Evolutionary conservation across 768 basidiomycete genomes (phyloP).

Genomic region (Rhodotorula babjevae): DNA sequence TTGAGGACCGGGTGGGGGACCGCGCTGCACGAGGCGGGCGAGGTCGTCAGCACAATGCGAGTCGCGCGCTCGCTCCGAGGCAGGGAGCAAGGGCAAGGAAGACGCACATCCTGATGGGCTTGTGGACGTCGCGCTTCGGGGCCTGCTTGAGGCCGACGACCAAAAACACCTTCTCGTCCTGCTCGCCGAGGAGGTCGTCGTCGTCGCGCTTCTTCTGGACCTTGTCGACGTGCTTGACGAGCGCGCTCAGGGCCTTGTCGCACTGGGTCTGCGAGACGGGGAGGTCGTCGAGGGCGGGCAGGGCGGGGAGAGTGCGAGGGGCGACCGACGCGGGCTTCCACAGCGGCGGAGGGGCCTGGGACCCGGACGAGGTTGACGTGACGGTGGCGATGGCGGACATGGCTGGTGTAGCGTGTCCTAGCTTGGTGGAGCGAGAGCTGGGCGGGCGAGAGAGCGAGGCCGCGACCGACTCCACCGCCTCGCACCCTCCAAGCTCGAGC

Average conservation of each 20-base stretch:
- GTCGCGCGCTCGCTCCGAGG: no score
- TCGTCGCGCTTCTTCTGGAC: constrained; percentile 63
- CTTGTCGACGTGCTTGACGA: constrained; percentile 66
- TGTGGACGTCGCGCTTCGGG: constrained; percentile 59
- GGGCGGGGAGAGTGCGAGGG: constrained; percentile 23
- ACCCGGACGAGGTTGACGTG: neutral
- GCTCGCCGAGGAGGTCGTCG: constrained; percentile 56
- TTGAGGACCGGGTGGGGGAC: constrained; percentile 77
- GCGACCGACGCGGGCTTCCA: constrained; percentile 39
- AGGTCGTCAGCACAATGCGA: neutral
- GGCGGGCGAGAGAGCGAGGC: neutral
- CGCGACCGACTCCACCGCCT: neutral
- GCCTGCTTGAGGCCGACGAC: constrained; percentile 81
- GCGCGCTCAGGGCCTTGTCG: constrained; percentile 69
- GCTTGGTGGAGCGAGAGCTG: neutral
- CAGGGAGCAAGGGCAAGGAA: no score
- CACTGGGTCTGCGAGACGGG: constrained; percentile 66
- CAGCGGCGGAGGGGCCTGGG: constrained; percentile 28
- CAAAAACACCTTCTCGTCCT: constrained; percentile 83
- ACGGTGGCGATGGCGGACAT: constrained; percentile 20
- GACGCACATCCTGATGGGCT: constrained; percentile 77
- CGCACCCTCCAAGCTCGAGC: neutral
- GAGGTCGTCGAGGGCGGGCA: constrained; percentile 28
- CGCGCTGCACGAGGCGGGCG: constrained; percentile 52
- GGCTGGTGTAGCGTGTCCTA: neutral